Evolutionary conservation across 345 rosid species (phyloP), one percentile per base, ranked within the genome.

Genomic region (Punica granatum): DNA sequence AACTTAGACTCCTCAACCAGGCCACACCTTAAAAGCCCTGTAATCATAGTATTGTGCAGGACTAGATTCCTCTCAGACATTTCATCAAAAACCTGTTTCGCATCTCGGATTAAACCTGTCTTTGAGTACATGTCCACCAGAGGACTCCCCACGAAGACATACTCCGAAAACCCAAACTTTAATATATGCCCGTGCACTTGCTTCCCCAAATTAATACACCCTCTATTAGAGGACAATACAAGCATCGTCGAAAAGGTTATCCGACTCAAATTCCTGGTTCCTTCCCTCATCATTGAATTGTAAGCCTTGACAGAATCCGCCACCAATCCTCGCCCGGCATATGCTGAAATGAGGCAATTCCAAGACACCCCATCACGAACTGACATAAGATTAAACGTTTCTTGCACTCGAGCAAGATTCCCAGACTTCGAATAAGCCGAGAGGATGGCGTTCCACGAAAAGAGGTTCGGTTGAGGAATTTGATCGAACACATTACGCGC

Each of bases 391-490:
- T 65, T 26, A 37, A 94, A 94, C 30, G 78, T 68, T 42, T 78
- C 74, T 28, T 72, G 75, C 96, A 86, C 80, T 66, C 78, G 67
- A 1, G 78, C 68, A 73, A 94, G 65, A 54, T 60, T 41, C 63
- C 97, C 95, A 30, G 92, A 78, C 74, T 80, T 89, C 4, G 86
- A 86, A 79, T 89, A 85, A 63, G 91, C 88, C 60, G 88, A 78
- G 64, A 93, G 92, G 67, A 93, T 82, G 64, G 83, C 78, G 81
- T 94, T 94, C 97, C 98, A 94, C 0, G 98, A 88, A 72, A 77
- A 86, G 25, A 59, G 64, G 74, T 88, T 91, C 62, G 84, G 92
- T 10, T 70, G 78, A 58, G 85, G 75, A 74, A 86, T 83, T 77
- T 37, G 59, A 26, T 88, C 92, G 77, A 94, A 94, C 86, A 86